Evolutionary conservation across 306 rosid genomes (phyloP), one percentile per base, ranked within the genome.

Genomic region (Begonia peltatifolia): DNA sequence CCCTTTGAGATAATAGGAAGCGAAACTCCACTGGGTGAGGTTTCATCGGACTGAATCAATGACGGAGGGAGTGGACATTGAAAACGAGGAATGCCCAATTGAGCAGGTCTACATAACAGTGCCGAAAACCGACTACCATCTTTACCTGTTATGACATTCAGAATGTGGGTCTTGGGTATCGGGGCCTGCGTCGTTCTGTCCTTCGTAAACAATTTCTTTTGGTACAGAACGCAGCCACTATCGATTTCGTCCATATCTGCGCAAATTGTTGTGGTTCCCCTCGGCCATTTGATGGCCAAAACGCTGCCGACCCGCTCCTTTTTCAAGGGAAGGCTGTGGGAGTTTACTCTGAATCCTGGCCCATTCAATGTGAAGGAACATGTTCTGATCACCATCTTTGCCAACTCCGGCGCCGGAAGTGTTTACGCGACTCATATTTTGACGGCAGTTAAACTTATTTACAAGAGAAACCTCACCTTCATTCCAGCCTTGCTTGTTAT

Each of bases 241-340:
- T 35, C 13, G 2, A 55, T 84, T 15, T 25, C 76, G 11, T 71
- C 96, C 0, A 73, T 84, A 42, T 68, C 88, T 49, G 93, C 86
- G 9, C 96, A 84, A 69, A 88, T 88, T 70, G 96, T 88, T 47
- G 95, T 88, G 17, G 92, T 88, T 58, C 96, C 96, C 2, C 47
- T 88, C 3, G 94, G 93, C 9, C 95, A 79, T 54, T 68, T 84
- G 38, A 75, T 84, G 94, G 96, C 95, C 2, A 71, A 63, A 63
- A 54, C 71, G 0, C 62, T 88, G 56, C 93, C 93, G 0, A 25
- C 35, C 35, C 35, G 35, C 35, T 3, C 35, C 35, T 25, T 25
- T 25, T 25, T 25, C 35, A 25, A 25, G 35, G 35, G 35, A 25
- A 25, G 35, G 35, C 35, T 1, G 35, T 25, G 35, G 35, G 35